Percentiles rank a stretch among this genome's conserved stretches.
Conservation (phyloP, 176 grass and related monocot genomes). For the Carex cristatella region DNA sequence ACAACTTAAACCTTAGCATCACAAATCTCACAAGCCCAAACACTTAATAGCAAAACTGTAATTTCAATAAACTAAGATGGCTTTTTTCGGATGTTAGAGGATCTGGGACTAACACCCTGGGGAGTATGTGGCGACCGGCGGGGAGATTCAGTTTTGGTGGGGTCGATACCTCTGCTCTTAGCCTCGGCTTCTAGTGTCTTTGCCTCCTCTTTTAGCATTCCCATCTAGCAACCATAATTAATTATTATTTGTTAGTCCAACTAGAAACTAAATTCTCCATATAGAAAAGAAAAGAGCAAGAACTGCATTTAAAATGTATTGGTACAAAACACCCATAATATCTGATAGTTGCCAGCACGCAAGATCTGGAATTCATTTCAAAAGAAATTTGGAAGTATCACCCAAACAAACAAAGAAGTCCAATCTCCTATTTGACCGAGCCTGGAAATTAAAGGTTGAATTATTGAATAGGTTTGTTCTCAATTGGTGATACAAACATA, state of each 20-base stretch:
- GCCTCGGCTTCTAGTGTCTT: conserved; percentile 14
- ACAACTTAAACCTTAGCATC: not conserved
- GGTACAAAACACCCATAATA: not conserved
- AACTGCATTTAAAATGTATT: not conserved
- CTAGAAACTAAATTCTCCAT: not conserved
- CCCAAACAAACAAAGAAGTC: not conserved
- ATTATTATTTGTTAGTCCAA: not conserved
- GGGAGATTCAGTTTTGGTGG: conserved; percentile 8
- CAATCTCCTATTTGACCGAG: not conserved
- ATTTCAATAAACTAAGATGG: not conserved
- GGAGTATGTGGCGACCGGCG: not conserved
- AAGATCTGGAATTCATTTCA: not conserved
- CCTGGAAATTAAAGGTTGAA: not conserved
- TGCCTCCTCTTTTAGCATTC: conserved; percentile 13
- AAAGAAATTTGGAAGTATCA: not conserved
- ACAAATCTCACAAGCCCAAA: conserved; percentile 9
- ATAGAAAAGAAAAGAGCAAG: not conserved
- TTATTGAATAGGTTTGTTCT: not conserved
- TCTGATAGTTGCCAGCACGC: not conserved
- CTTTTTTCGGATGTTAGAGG: conserved; percentile 6
- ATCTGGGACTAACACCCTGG: conserved; percentile 16
- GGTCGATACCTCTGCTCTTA: not conserved
- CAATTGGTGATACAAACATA: not conserved
- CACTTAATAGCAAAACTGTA: not conserved
- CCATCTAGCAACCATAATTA: conserved; percentile 14